A percentile compares a stretch with the other conserved stretches of the same genome.
phyloP scores from a whole-genome alignment of 1,284 basidiomycete species.

The Cystobasidiaceae sp. region DNA sequence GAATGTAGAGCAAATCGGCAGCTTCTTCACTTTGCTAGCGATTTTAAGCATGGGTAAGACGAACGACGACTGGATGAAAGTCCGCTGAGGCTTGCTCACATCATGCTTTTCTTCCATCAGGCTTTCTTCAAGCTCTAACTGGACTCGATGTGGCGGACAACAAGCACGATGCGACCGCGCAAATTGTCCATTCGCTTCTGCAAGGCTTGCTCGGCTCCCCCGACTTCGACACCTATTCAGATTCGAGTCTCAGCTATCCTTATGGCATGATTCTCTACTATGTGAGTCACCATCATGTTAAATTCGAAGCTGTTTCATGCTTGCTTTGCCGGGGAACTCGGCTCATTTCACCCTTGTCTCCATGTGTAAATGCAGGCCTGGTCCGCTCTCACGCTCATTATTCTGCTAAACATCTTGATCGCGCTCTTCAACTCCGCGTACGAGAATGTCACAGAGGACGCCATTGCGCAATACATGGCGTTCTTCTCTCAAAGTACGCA shows the following conservation, averaged over 20 bases:
- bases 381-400: conserved; percentile 78
- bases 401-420: conserved; percentile 89
- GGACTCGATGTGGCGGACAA: conserved; percentile 41
- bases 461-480: conserved; percentile 69
- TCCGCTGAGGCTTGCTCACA: background rate
- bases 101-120: background rate
- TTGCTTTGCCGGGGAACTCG: conserved; percentile 8
- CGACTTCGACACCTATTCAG: conserved; percentile 63
- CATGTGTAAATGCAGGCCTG: conserved; percentile 53
- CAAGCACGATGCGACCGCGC: conserved; percentile 35
- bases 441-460: conserved; percentile 57
- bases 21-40: conserved; percentile 64
- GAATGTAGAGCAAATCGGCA: background rate
- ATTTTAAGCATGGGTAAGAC: conserved; percentile 33
- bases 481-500: conserved; percentile 62
- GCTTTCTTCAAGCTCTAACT: conserved; percentile 41
- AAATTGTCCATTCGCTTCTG: conserved; percentile 39
- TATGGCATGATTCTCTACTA: conserved; percentile 75
- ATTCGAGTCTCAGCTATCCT: conserved; percentile 38
- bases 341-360: conserved; percentile 2
- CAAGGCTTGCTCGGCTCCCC: conserved; percentile 53
- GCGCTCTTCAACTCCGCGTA: conserved; percentile 60
- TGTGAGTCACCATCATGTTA: conserved; percentile 54
- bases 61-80: background rate
- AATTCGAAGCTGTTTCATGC: too few relatives aligned